Base-by-base conservation (phyloP, 1,284 basidiomycete species). In the Puccinia brachypodii region DNA sequence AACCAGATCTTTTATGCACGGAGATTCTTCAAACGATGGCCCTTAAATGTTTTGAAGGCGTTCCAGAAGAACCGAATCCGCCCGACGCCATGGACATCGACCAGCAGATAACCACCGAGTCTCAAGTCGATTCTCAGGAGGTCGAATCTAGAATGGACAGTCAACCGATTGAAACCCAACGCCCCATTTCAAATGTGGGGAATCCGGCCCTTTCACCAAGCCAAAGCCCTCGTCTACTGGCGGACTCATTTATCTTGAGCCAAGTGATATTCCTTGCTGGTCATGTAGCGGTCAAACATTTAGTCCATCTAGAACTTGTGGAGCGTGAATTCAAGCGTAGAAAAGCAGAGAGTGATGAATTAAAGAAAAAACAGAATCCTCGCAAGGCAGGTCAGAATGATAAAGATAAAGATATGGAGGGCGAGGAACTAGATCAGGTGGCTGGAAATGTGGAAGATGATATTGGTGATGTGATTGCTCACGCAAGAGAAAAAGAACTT, bases 401-500 rank as follows among this genome's bases (percentile, higher is more conserved):
- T 82, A 82, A 85, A 19, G 85, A 85, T 94, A 94, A 85, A 92
- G 93, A 50, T 71, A 90, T 88, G 19, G 83, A 85, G 36, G 86
- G 68, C 0, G 95, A 96, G 84, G 95, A 98, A 85, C 90, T 99
- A 0, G 96, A 99, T 84, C 95, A 97, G 85, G 96, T 99, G 1
- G 94, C 94, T 0, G 96, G 97, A 3, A 98, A 96, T 84, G 96
- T 95, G 28, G 96, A 99, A 87, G 96, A 99, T 86, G 96, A 99
- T 85, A 96, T 98, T 84, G 96, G 95, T 22, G 97, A 99, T 82
- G 90, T 92, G 6, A 93, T 99, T 64, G 91, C 91, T 1, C 90
- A 88, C 0, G 90, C 98, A 79, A 89, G 94, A 40, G 97, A 99
- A 87, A 90, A 90, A 19, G 96, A 98, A 87, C 88, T 99, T 69